A percentile compares a stretch with the other conserved stretches of the same genome.
phyloP scores from a whole-genome alignment of 2,329 filamentous ascomycete genomes.

The Thelonectria discophora region DNA sequence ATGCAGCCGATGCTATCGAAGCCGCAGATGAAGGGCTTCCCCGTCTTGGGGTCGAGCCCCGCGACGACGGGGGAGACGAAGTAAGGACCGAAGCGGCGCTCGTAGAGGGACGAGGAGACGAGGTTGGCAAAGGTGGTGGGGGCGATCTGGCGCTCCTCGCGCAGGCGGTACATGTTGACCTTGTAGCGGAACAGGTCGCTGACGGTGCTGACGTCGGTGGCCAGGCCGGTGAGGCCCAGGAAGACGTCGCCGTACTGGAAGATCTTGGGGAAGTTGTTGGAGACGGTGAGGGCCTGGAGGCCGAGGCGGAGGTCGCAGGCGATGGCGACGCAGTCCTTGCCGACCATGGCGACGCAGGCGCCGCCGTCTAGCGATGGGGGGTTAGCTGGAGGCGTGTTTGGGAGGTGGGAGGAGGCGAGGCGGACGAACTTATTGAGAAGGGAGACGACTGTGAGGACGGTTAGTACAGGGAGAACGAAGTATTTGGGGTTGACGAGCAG shows the following conservation, averaged over 20 bases:
- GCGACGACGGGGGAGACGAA: slow-evolving; percentile 96
- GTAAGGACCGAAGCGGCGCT: slow-evolving; percentile 94
- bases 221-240: slow-evolving; percentile 93
- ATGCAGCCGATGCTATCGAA: slow-evolving; percentile 99
- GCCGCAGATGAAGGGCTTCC: slow-evolving; percentile 96
- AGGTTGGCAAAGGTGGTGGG: slow-evolving; percentile 97
- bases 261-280: slow-evolving; percentile 99
- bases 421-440: slow-evolving; percentile 88
- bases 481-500: slow-evolving; percentile 4
- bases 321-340: slow-evolving; percentile 99
- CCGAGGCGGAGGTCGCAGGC: slow-evolving; percentile 98
- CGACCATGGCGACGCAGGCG: slow-evolving; percentile 97
- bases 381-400: neutral
- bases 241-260: slow-evolving; percentile 97
- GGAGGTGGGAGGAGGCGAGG: neutral
- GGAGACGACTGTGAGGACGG: slow-evolving; percentile 75
- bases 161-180: slow-evolving; percentile 99
- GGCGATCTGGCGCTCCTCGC: slow-evolving; percentile 96
- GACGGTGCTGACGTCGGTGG: slow-evolving; percentile 94
- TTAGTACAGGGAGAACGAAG: slow-evolving; percentile 35
- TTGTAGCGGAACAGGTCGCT: slow-evolving; percentile 99
- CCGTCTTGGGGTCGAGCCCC: slow-evolving; percentile 92
- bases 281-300: slow-evolving; percentile 94
- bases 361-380: slow-evolving; percentile 71
- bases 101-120: slow-evolving; percentile 89